Conservation (phyloP, 352 stramenopile genomes). For the Chrysophaeum taylorii region DNA sequence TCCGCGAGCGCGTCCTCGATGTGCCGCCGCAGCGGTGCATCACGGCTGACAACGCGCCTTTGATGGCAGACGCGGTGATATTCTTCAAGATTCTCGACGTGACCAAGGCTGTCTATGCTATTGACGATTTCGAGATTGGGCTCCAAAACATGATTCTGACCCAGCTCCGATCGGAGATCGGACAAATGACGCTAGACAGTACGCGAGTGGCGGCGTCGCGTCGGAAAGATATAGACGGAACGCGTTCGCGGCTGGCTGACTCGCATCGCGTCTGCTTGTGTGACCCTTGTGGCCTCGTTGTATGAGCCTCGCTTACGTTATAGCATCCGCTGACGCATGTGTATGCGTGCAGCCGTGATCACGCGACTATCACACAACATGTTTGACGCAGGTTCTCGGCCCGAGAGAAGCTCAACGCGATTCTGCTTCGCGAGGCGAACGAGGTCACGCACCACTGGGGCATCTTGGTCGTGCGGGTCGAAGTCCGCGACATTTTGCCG, state of each 20-base stretch:
- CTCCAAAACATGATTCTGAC: slow-evolving; percentile 32
- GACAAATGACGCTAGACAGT: slow-evolving; percentile 31
- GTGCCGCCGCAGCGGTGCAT: slow-evolving; percentile 33
- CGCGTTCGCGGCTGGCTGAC: no score
- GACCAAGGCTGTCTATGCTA: slow-evolving; percentile 22
- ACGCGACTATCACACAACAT: no score
- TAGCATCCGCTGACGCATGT: no score
- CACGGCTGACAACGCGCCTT: slow-evolving; percentile 29
- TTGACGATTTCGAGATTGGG: slow-evolving; percentile 23
- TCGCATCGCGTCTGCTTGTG: no score
- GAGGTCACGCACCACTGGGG: slow-evolving; percentile 25
- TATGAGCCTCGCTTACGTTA: no score
- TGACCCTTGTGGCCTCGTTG: no score
- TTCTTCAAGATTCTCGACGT: slow-evolving; percentile 24
- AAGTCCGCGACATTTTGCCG: slow-evolving; percentile 30
- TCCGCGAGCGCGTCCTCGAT: slow-evolving; percentile 31
- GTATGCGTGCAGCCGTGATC: no score
- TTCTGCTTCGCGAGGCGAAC: slow-evolving; percentile 27
- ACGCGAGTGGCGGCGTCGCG: no score
- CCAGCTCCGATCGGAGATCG: slow-evolving; percentile 31
- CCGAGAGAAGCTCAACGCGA: slow-evolving; percentile 27
- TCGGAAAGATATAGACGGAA: no score
- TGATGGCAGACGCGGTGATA: slow-evolving; percentile 28
- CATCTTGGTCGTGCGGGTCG: slow-evolving; percentile 29
- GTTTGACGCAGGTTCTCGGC: slow-evolving; percentile 34